Evolutionary conservation across 2,329 filamentous ascomycete species (phyloP).

Genomic region (Xylaria sp.): DNA sequence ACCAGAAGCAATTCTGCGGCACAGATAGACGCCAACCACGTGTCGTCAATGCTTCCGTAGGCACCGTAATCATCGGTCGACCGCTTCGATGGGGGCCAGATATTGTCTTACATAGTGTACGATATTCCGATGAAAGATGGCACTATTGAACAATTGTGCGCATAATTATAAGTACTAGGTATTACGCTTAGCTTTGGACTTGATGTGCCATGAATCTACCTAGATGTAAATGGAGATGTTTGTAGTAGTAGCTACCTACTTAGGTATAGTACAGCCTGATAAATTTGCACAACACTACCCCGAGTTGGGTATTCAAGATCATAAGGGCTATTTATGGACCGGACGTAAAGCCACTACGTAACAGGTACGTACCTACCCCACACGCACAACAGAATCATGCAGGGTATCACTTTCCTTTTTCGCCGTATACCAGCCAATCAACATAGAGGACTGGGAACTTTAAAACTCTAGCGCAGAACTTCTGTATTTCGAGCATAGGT

Average conservation of each 20-base stretch:
- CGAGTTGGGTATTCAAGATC: neutral
- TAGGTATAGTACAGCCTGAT: neutral
- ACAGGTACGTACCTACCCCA: conserved; percentile 25
- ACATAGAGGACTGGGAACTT: neutral
- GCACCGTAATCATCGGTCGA: conserved; percentile 5
- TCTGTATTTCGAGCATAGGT: neutral
- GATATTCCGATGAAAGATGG: neutral
- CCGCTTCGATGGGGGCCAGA: neutral
- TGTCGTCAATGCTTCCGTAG: conserved; percentile 22
- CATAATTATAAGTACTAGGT: conserved; percentile 1
- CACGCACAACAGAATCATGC: conserved; percentile 4
- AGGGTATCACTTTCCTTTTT: conserved; percentile 12
- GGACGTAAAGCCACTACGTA: conserved; percentile 13
- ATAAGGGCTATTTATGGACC: conserved; percentile 31
- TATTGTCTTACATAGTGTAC: conserved; percentile 14
- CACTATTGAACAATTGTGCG: neutral
- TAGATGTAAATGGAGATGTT: neutral
- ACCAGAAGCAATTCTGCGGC: conserved; percentile 30
- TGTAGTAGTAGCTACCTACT: neutral
- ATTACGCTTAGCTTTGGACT: neutral
- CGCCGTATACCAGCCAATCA: conserved; percentile 32
- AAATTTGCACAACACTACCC: neutral
- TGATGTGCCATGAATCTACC: neutral
- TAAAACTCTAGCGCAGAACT: neutral
- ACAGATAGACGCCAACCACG: conserved; percentile 33